Percentiles rank a stretch among this genome's conserved stretches.
Evolutionary conservation across 208 protist genomes (phyloP).

Genomic region (Trypanosoma rangeli): DNA sequence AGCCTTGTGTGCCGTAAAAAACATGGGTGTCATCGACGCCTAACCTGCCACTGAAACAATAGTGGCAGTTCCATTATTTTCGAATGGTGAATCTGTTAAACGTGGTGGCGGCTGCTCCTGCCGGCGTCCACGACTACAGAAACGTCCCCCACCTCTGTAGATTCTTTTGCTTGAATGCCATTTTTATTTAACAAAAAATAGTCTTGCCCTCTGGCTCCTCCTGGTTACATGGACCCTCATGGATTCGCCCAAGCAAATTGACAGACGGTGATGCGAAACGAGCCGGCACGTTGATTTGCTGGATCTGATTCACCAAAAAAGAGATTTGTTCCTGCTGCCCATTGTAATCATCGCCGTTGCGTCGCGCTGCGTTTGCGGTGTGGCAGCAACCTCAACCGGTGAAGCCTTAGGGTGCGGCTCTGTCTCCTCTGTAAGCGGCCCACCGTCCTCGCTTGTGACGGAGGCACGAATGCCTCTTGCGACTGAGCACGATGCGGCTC

Average conservation of each 20-base stretch:
- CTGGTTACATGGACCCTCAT: not conserved
- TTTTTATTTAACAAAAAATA: too few species aligned
- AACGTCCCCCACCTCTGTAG: too few species aligned
- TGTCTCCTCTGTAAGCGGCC: not conserved
- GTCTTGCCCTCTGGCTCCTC: too few species aligned
- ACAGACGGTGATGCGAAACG: not conserved
- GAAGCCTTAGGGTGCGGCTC: not conserved
- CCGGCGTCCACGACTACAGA: too few species aligned
- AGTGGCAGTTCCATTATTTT: not conserved
- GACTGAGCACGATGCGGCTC: not conserved
- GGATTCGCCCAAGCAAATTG: not conserved
- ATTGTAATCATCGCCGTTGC: not conserved
- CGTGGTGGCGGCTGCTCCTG: too few species aligned
- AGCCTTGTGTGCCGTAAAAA: not conserved
- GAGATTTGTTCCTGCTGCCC: slow-evolving; percentile 5
- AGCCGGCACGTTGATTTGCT: slow-evolving; percentile 8
- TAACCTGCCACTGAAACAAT: not conserved
- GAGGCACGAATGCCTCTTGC: not conserved
- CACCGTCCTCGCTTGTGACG: too few species aligned
- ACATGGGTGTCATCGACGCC: too few species aligned
- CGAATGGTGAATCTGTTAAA: not conserved
- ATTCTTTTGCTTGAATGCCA: too few species aligned
- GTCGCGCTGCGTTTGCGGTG: not conserved
- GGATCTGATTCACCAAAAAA: slow-evolving; percentile 19
- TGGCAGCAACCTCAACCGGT: not conserved